Conservation (phyloP, 1,139 yeast species). For the Nakaseomyces nivariensis region DNA sequence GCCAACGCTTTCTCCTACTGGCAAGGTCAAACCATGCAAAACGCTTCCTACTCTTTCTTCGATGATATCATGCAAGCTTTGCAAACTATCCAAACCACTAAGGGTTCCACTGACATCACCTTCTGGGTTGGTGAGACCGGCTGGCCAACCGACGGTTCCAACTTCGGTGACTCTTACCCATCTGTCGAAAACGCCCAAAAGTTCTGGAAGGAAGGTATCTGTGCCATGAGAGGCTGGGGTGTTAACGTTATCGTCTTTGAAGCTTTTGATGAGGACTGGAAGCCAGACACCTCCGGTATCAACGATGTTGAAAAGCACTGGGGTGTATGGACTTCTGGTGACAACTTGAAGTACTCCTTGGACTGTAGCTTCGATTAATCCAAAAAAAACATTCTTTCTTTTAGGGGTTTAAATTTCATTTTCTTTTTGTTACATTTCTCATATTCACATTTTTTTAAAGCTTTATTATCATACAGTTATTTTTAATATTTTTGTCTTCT, state of each 20-base stretch:
- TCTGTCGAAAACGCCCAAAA: conserved; percentile 59
- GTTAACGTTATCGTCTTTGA: conserved; percentile 84
- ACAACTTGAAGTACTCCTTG: conserved; percentile 49
- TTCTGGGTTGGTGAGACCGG: conserved; percentile 99
- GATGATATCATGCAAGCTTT: conserved; percentile 96
- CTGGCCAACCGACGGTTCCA: conserved; percentile 88
- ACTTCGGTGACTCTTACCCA: conserved; percentile 56
- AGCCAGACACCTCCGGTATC: conserved; percentile 80
- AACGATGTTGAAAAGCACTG: conserved; percentile 82
- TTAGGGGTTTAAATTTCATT: not conserved
- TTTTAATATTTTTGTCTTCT: not conserved
- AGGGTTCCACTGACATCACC: conserved; percentile 73
- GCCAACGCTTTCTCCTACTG: conserved; percentile 97
- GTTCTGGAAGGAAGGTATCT: conserved; percentile 81
- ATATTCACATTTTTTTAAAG: not conserved
- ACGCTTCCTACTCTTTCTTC: conserved; percentile 81
- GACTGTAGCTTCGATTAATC: conserved; percentile 39
- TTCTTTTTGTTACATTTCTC: not conserved
- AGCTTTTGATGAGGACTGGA: conserved; percentile 94
- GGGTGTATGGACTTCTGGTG: conserved; percentile 69
- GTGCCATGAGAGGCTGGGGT: conserved; percentile 94
- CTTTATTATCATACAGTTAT: not conserved
- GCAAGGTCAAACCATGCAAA: conserved; percentile 85
- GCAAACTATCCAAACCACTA: conserved; percentile 71
- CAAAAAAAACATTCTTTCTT: too few relatives aligned